Percentiles rank a stretch among this genome's conserved stretches.
Evolutionary conservation across 2,329 filamentous ascomycete genomes (phyloP).

Genomic region (Aurifilum marmelostoma): DNA sequence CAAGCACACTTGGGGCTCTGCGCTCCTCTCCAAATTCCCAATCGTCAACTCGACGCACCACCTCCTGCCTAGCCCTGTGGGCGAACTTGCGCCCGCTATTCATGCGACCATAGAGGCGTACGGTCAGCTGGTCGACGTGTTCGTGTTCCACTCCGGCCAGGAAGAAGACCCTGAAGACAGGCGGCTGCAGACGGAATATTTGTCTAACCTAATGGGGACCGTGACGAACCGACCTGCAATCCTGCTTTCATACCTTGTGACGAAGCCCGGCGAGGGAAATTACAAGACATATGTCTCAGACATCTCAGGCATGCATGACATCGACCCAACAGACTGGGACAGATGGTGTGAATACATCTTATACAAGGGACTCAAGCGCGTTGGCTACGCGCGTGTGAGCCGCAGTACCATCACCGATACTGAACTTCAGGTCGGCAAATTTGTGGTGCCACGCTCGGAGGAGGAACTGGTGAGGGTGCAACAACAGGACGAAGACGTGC

Average conservation of each 20-base stretch:
- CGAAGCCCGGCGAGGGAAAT: conserved; percentile 86
- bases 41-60: conserved; percentile 98
- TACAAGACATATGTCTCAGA: conserved; percentile 95
- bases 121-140: conserved; percentile 85
- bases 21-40: conserved; percentile 93
- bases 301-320: conserved; percentile 89
- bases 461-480: conserved; percentile 49
- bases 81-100: conserved; percentile 93
- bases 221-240: conserved; percentile 75
- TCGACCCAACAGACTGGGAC: conserved; percentile 92
- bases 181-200: conserved; percentile 81
- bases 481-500: conserved; percentile 52
- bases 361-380: conserved; percentile 84
- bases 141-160: conserved; percentile 98
- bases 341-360: conserved; percentile 99
- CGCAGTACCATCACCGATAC: conserved; percentile 94
- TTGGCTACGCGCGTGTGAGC: conserved; percentile 87
- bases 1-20: conserved; percentile 97
- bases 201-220: conserved; percentile 84
- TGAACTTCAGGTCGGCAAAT: conserved; percentile 95
- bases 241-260: conserved; percentile 89
- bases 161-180: conserved; percentile 95
- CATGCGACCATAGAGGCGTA: conserved; percentile 96
- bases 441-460: conserved; percentile 75
- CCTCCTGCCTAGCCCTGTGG: conserved; percentile 87